Evolutionary conservation across 768 basidiomycete species (phyloP).

Genomic region (Amanita rimosa): DNA sequence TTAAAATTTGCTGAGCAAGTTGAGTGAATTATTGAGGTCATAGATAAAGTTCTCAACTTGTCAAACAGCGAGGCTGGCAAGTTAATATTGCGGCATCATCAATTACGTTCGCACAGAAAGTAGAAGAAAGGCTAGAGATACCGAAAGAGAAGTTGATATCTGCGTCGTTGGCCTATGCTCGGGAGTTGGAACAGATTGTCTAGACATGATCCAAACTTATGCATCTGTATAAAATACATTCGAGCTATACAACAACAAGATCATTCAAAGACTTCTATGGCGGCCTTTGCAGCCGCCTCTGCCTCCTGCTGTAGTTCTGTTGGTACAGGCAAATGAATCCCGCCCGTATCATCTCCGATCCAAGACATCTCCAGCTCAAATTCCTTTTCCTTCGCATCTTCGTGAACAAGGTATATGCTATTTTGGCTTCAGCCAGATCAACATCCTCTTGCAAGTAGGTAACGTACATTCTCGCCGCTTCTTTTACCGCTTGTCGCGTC

Average conservation of each 20-base stretch:
- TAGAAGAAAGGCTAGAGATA: constrained; percentile 76
- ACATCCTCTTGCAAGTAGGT: background rate
- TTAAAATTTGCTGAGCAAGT: constrained; percentile 77
- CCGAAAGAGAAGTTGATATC: constrained; percentile 77
- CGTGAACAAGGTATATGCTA: constrained; percentile 96
- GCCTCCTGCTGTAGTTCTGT: constrained; percentile 78
- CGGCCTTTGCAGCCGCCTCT: constrained; percentile 77
- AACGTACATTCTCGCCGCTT: constrained; percentile 91
- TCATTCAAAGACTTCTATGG: constrained; percentile 53
- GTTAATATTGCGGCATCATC: constrained; percentile 58
- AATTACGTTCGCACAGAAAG: constrained; percentile 73
- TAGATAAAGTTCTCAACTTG: background rate
- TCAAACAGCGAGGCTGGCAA: constrained; percentile 68
- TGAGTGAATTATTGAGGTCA: constrained; percentile 12
- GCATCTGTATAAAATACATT: constrained; percentile 10
- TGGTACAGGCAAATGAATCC: constrained; percentile 75
- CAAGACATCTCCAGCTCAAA: constrained; percentile 98
- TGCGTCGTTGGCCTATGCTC: constrained; percentile 68
- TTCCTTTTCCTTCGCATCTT: constrained; percentile 96
- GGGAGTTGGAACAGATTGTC: constrained; percentile 87
- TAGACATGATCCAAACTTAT: constrained; percentile 29
- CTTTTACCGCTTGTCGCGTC: constrained; percentile 75
- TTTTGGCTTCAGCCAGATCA: background rate
- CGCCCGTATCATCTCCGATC: constrained; percentile 80
- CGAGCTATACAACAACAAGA: constrained; percentile 3